A percentile compares a stretch with the other conserved stretches of the same genome.
These are phyloP conservation scores for Capsicum baccatum DNA, from an alignment of 257 asterid genomes.

Conservation along the genomic window DNA sequence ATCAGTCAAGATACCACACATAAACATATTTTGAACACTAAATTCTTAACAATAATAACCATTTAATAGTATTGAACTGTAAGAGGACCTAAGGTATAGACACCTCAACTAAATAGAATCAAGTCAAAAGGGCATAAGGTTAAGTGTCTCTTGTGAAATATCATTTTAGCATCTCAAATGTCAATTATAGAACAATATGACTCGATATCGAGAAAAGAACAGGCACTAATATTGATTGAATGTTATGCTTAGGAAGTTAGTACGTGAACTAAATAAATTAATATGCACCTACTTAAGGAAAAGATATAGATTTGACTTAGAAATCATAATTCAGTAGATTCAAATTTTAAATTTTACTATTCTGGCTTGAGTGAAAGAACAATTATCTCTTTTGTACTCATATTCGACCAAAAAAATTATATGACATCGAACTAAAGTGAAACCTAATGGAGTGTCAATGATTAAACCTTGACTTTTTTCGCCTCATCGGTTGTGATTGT, in stretches of 20 bases:
- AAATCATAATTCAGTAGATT: neutral
- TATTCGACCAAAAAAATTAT: neutral
- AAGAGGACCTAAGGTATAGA: neutral
- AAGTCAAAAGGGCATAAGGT: neutral
- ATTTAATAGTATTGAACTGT: neutral
- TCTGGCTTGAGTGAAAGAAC: neutral
- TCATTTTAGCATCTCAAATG: neutral
- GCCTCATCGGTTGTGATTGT: slow-evolving; percentile 73
- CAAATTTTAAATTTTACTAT: neutral
- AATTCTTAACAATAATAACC: neutral
- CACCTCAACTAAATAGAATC: neutral
- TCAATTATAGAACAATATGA: neutral
- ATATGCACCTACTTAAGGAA: neutral
- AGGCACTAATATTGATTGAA: neutral
- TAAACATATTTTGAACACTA: neutral
- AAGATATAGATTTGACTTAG: neutral
- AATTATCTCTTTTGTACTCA: neutral
- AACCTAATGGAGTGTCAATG: slow-evolving; percentile 25
- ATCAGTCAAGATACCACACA: neutral
- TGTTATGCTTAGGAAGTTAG: neutral
- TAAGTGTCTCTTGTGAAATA: neutral
- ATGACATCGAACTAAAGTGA: neutral
- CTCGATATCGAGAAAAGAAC: neutral
- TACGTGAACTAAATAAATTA: neutral
- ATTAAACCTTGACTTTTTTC: slow-evolving; percentile 69